These are phyloP conservation scores for Fusarium cicatricum DNA, from an alignment of 2,329 filamentous ascomycete species.

Conservation along the genomic window DNA sequence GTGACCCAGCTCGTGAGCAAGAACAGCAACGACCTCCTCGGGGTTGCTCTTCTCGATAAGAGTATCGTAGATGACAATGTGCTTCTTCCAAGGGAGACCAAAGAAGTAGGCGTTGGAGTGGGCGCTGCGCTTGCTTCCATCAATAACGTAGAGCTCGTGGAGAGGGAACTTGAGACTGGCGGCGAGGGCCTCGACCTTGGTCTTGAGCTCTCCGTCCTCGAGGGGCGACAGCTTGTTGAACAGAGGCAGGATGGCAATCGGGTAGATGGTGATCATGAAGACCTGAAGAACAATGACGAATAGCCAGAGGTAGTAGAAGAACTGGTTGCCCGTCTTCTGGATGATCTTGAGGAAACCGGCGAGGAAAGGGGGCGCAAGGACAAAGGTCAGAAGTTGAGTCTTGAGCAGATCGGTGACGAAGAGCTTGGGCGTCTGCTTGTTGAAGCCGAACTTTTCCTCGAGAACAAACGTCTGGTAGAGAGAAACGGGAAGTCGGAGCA, in stretches of 20 bases:
- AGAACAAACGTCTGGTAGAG: slow-evolving; percentile 96
- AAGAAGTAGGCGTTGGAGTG: slow-evolving; percentile 97
- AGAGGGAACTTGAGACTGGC: slow-evolving; percentile 89
- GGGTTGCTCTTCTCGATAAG: slow-evolving; percentile 93
- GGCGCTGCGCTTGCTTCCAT: slow-evolving; percentile 85
- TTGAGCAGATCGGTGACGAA: slow-evolving; percentile 94
- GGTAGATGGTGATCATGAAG: slow-evolving; percentile 96
- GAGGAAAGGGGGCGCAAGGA: slow-evolving; percentile 85
- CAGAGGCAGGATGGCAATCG: slow-evolving; percentile 89
- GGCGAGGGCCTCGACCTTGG: slow-evolving; percentile 84
- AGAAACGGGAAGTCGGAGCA: slow-evolving; percentile 79
- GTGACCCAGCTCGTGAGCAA: slow-evolving; percentile 96
- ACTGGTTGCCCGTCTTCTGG: slow-evolving; percentile 89
- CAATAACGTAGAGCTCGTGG: slow-evolving; percentile 92
- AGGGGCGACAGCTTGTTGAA: slow-evolving; percentile 99
- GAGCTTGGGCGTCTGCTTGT: slow-evolving; percentile 92
- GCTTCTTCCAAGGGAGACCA: slow-evolving; percentile 98
- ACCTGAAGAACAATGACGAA: slow-evolving; percentile 91
- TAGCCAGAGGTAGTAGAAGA: slow-evolving; percentile 98
- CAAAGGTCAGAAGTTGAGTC: slow-evolving; percentile 81
- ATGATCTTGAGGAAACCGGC: slow-evolving; percentile 94
- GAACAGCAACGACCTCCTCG: slow-evolving; percentile 91
- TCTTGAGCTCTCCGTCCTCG: slow-evolving; percentile 86
- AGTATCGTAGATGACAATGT: slow-evolving; percentile 99
- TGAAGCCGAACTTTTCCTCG: slow-evolving; percentile 98